Conservation (phyloP, 805 yeast genomes). For the Lipomyces mesembrius region DNA sequence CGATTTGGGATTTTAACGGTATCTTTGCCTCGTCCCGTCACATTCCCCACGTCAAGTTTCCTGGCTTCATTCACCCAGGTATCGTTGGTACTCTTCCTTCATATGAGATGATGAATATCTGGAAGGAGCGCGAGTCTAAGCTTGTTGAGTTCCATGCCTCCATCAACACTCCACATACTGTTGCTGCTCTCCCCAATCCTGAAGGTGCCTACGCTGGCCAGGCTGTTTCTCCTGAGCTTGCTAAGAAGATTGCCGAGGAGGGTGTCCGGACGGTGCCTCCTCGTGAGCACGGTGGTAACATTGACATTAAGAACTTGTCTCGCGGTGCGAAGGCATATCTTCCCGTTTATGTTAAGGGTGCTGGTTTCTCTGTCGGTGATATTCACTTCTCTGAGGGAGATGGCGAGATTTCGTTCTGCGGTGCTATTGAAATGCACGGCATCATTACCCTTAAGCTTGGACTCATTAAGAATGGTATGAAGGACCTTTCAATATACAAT, state of each 20-base stretch:
- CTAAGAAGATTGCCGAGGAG: constrained; percentile 46
- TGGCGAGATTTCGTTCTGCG: constrained; percentile 61
- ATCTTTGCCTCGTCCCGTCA: constrained; percentile 57
- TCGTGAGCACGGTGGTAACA: constrained; percentile 57
- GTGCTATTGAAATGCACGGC: constrained; percentile 60
- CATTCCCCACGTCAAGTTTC: constrained; percentile 55
- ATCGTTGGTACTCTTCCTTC: constrained; percentile 58
- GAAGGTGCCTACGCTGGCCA: constrained; percentile 51
- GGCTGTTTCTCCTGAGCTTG: constrained; percentile 44
- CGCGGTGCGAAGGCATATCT: constrained; percentile 56
- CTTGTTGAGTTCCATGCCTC: constrained; percentile 45
- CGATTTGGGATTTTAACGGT: constrained; percentile 58
- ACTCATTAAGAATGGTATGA: constrained; percentile 53
- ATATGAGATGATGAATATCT: constrained; percentile 49
- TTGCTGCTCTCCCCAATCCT: constrained; percentile 51
- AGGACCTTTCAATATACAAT: constrained; percentile 49
- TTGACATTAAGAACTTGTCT: constrained; percentile 57
- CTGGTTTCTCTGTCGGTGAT: constrained; percentile 55
- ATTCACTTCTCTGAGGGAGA: constrained; percentile 60
- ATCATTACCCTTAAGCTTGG: constrained; percentile 51
- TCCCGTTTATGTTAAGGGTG: constrained; percentile 56
- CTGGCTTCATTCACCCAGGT: constrained; percentile 59
- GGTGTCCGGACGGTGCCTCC: constrained; percentile 59
- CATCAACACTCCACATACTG: constrained; percentile 36
- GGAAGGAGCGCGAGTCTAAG: constrained; percentile 53